These are phyloP conservation scores for Tetrahymena thermophila DNA, from an alignment of 73 alveolate species.

Conservation along the genomic window DNA sequence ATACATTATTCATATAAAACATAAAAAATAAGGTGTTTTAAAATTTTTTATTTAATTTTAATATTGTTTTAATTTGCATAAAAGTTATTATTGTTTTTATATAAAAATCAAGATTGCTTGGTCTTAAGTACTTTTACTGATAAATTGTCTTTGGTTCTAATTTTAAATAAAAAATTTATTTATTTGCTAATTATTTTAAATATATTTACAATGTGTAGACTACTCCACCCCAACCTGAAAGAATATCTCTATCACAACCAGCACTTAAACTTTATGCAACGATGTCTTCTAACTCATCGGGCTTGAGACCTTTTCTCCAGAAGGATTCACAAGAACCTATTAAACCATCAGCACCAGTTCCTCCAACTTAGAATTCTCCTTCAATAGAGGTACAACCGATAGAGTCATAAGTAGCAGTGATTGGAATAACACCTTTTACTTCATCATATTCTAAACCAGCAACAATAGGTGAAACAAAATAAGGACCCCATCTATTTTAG, in stretches of 20 bases:
- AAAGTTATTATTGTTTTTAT: not conserved
- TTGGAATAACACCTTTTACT: conserved; percentile 70
- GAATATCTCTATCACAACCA: conserved; percentile 92
- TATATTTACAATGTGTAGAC: conserved; percentile 55
- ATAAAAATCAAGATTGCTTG: conserved; percentile 30
- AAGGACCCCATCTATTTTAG: conserved; percentile 79
- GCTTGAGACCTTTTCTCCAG: conserved; percentile 67
- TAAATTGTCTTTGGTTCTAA: conserved; percentile 18
- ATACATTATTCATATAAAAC: not conserved
- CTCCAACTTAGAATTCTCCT: conserved; percentile 69
- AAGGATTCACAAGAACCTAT: conserved; percentile 94
- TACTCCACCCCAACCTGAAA: conserved; percentile 97
- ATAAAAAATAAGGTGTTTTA: no score
- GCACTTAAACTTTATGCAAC: conserved; percentile 76
- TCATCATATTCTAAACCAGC: conserved; percentile 83
- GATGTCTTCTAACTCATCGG: conserved; percentile 88
- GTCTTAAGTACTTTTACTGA: conserved; percentile 31
- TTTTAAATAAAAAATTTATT: not conserved
- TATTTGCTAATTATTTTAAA: not conserved
- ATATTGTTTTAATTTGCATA: not conserved
- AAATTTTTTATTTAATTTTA: no score
- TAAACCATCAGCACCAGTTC: conserved; percentile 86
- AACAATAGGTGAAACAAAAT: conserved; percentile 86
- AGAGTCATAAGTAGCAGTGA: conserved; percentile 85
- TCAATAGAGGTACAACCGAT: conserved; percentile 78